phyloP scores from a whole-genome alignment of 2,329 filamentous ascomycete species.

The Colletotrichum musicola region DNA sequence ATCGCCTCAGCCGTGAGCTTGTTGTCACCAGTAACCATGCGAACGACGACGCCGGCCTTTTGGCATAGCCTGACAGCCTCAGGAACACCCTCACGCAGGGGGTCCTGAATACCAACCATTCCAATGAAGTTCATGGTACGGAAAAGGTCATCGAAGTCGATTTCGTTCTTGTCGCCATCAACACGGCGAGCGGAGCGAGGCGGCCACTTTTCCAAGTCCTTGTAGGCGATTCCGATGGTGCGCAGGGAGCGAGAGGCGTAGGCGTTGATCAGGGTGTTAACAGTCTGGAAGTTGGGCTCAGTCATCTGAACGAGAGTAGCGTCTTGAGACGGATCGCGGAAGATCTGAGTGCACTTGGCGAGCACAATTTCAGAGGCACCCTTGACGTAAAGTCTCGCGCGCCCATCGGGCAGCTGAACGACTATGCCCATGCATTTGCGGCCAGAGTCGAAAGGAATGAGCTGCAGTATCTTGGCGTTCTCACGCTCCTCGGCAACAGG shows the following conservation, averaged over 20 bases:
- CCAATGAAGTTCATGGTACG: slow-evolving; percentile 76
- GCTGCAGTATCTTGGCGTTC: slow-evolving; percentile 69
- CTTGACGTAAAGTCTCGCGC: slow-evolving; percentile 71
- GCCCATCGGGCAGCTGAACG: slow-evolving; percentile 62
- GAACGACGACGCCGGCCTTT: slow-evolving; percentile 80
- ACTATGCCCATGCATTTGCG: slow-evolving; percentile 80
- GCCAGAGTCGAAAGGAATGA: slow-evolving; percentile 81
- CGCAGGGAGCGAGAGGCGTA: slow-evolving; percentile 86
- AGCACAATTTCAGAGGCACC: slow-evolving; percentile 76
- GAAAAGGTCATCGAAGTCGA: slow-evolving; percentile 77
- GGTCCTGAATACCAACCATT: slow-evolving; percentile 85
- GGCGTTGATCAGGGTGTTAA: slow-evolving; percentile 77
- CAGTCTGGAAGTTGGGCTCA: slow-evolving; percentile 64
- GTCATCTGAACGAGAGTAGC: slow-evolving; percentile 59
- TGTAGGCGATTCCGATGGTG: slow-evolving; percentile 86
- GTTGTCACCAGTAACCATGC: slow-evolving; percentile 91
- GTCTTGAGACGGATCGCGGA: slow-evolving; percentile 63
- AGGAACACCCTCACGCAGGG: slow-evolving; percentile 79
- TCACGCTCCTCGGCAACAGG: slow-evolving; percentile 74
- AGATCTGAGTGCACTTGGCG: slow-evolving; percentile 64
- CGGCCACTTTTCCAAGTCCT: slow-evolving; percentile 88
- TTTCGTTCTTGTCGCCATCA: slow-evolving; percentile 69
- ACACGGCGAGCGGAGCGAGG: slow-evolving; percentile 70
- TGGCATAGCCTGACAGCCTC: slow-evolving; percentile 81
- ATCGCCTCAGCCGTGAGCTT: slow-evolving; percentile 83